phyloP scores from a whole-genome alignment of 306 rosid species.

The Delonix regia region DNA sequence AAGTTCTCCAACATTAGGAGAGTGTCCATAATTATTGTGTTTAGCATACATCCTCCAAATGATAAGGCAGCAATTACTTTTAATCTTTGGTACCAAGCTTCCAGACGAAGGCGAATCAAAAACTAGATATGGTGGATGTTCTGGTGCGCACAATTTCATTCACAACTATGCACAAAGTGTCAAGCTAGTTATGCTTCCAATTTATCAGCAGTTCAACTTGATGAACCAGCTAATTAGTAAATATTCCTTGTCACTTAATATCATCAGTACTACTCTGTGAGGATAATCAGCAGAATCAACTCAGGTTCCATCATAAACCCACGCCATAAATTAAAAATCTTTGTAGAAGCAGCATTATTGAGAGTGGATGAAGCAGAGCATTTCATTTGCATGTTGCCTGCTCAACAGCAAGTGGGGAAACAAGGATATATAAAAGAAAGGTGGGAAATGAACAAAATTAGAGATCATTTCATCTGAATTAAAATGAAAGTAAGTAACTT shows the following conservation, averaged over 20 bases:
- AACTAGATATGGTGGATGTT: not conserved
- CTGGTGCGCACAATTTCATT: not conserved
- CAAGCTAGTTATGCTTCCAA: no score
- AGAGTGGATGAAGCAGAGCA: not conserved
- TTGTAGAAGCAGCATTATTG: not conserved
- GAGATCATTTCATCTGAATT: conserved; percentile 50
- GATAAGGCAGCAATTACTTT: no score
- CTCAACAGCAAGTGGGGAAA: not conserved
- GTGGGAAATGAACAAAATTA: conserved; percentile 36
- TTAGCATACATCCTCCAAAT: no score
- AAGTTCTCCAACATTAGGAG: no score
- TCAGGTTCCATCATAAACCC: not conserved
- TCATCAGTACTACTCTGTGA: not conserved
- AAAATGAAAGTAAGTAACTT: conserved; percentile 52
- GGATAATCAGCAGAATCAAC: not conserved
- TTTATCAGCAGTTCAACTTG: not conserved
- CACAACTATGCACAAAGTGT: no score
- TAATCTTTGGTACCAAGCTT: no score
- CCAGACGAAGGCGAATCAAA: no score
- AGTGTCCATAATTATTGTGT: no score
- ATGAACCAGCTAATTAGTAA: not conserved
- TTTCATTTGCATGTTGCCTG: not conserved
- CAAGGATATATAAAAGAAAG: conserved; percentile 28
- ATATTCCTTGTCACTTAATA: not conserved
- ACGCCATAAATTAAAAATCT: not conserved